phyloP scores from a whole-genome alignment of 108 stramenopile species.

The Poteriospumella lacustris region DNA sequence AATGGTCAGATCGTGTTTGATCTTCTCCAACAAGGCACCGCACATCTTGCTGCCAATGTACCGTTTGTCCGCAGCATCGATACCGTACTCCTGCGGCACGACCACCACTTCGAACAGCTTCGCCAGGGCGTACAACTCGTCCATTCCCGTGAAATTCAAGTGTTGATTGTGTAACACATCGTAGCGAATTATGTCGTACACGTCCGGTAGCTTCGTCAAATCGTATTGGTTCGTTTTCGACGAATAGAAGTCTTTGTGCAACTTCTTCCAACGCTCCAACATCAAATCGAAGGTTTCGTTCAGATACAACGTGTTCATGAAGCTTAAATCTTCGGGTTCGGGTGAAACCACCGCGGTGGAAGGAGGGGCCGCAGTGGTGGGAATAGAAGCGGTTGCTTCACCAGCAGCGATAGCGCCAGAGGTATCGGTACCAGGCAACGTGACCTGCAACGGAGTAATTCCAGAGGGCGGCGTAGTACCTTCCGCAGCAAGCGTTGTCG shows the following conservation, averaged over 20 bases:
- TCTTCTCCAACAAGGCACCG: constrained; percentile 82
- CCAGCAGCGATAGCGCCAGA: no score
- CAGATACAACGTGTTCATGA: no score
- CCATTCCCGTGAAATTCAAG: constrained; percentile 68
- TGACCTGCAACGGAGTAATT: no score
- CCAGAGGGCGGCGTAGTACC: no score
- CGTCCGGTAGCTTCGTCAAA: constrained; percentile 82
- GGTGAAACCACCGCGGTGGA: no score
- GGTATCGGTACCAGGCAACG: no score
- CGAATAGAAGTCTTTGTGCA: constrained; percentile 62
- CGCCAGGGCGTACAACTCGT: constrained; percentile 76
- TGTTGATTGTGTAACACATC: constrained; percentile 85
- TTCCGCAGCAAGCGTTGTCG: no score
- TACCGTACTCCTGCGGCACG: constrained; percentile 69
- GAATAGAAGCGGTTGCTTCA: no score
- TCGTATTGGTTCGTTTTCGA: constrained; percentile 72
- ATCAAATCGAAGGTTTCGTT: constrained; percentile 85
- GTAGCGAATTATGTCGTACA: constrained; percentile 70
- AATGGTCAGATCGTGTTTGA: constrained; percentile 57
- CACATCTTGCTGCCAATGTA: constrained; percentile 83
- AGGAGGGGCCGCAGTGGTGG: no score
- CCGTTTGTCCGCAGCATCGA: constrained; percentile 47
- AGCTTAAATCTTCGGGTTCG: no score
- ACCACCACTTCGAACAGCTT: constrained; percentile 85
- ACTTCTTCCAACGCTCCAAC: constrained; percentile 81